Conservation (phyloP, 257 asterid species). For the Nyctanthes arbortristis region DNA sequence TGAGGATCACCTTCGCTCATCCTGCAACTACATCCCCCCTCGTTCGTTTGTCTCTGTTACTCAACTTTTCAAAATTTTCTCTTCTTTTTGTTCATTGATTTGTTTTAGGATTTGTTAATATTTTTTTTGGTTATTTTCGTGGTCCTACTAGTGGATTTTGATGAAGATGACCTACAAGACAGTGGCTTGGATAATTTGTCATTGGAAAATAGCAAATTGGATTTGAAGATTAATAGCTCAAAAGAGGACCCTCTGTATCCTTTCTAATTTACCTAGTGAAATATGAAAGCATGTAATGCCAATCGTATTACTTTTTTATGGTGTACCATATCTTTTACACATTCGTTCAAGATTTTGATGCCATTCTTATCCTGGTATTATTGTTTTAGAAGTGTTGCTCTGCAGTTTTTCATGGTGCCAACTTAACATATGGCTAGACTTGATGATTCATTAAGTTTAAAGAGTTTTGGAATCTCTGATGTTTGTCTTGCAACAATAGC, state of each 20-base stretch:
- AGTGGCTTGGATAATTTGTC: conserved; percentile 37
- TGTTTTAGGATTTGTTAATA: background rate
- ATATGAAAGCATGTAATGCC: conserved; percentile 1
- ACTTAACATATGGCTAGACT: conserved; percentile 61
- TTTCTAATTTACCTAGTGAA: conserved; percentile 17
- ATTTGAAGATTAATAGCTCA: conserved; percentile 21
- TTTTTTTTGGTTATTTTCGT: background rate
- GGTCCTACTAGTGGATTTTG: conserved; percentile 44
- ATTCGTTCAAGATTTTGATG: background rate
- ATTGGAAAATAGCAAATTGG: conserved; percentile 18
- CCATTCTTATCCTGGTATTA: background rate
- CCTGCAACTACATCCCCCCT: conserved; percentile 38
- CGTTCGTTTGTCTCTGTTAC: conserved; percentile 27
- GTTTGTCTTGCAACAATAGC: conserved; percentile 84
- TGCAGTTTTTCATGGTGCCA: conserved; percentile 11
- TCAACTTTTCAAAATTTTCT: background rate
- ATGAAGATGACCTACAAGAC: conserved; percentile 47
- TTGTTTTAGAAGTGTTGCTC: background rate
- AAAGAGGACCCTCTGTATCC: conserved; percentile 80
- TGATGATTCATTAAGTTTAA: conserved; percentile 73
- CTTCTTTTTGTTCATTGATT: background rate
- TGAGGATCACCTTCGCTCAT: conserved; percentile 53
- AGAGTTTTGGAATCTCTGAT: conserved; percentile 81
- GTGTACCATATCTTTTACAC: background rate
- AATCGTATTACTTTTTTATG: background rate